Evolutionary conservation across 176 grass and related monocot species (phyloP).

Genomic region (Triticum urartu): DNA sequence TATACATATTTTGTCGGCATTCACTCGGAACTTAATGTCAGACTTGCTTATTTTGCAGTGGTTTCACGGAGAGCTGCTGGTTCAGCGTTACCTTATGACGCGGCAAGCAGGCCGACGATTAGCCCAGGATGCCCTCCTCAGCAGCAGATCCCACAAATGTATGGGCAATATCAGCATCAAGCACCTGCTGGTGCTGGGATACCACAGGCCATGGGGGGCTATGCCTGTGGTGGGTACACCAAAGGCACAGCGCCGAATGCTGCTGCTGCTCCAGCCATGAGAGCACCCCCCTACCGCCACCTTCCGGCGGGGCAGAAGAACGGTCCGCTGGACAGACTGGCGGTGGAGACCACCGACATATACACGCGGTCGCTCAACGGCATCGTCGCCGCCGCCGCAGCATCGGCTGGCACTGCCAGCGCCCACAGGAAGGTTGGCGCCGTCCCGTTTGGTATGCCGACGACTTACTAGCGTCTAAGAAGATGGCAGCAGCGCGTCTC

Average conservation of each 20-base stretch:
- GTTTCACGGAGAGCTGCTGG: slow-evolving; percentile 51
- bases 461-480: slow-evolving; percentile 55
- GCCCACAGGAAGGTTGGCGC: slow-evolving; percentile 65
- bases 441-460: slow-evolving; percentile 62
- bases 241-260: slow-evolving; percentile 33
- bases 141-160: slow-evolving; percentile 46
- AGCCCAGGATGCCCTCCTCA: slow-evolving; percentile 55
- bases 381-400: slow-evolving; percentile 53
- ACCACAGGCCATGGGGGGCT: slow-evolving; percentile 40
- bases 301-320: slow-evolving; percentile 36
- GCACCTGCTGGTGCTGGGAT: slow-evolving; percentile 20
- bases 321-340: slow-evolving; percentile 37
- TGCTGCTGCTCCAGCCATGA: slow-evolving; percentile 53
- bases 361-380: slow-evolving; percentile 61
- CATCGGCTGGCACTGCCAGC: slow-evolving; percentile 44
- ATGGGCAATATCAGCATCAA: slow-evolving; percentile 44
- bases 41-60: slow-evolving; percentile 28
- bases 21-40: neutral
- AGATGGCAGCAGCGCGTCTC: no score
- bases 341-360: slow-evolving; percentile 46
- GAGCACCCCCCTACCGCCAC: slow-evolving; percentile 54
- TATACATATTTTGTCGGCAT: neutral
- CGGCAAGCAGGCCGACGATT: slow-evolving; percentile 35
- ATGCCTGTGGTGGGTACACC: slow-evolving; percentile 28
- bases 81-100: slow-evolving; percentile 45